phyloP scores from a whole-genome alignment of 495 filamentous ascomycete species.

The Daldinia caldariorum region DNA sequence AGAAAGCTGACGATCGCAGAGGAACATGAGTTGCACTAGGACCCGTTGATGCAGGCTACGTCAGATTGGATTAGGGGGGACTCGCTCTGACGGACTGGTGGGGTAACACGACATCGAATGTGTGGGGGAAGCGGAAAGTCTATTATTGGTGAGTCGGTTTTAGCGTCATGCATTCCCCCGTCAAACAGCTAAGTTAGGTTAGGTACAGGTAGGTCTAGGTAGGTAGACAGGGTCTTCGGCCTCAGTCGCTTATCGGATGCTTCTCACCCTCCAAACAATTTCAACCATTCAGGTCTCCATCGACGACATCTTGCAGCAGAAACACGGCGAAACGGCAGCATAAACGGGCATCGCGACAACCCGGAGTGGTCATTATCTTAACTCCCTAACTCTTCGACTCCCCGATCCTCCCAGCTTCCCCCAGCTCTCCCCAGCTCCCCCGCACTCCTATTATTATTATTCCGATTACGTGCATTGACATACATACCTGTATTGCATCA shows the following conservation, averaged over 20 bases:
- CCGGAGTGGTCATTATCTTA: conserved; percentile 15
- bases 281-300: neutral
- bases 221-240: too few relatives aligned
- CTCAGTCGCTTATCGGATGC: conserved; percentile 23
- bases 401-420: too few relatives aligned
- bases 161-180: conserved; percentile 27
- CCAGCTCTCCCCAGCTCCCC: too few relatives aligned
- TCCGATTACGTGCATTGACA: neutral
- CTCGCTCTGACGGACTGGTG: neutral
- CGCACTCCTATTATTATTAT: conserved; percentile 6
- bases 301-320: conserved; percentile 39
- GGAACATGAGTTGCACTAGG: neutral
- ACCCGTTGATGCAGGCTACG: conserved; percentile 15
- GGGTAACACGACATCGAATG: conserved; percentile 16
- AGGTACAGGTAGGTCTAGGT: too few relatives aligned
- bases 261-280: conserved; percentile 10
- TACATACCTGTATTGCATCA: conserved; percentile 14
- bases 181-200: too few relatives aligned
- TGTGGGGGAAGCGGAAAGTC: neutral
- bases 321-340: too few relatives aligned
- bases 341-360: conserved; percentile 2
- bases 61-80: conserved; percentile 27
- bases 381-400: too few relatives aligned
- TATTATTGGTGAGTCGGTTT: conserved; percentile 24
- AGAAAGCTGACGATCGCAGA: neutral